A percentile compares a stretch with the other conserved stretches of the same genome.
Evolutionary conservation across 2,329 filamentous ascomycete species (phyloP).

Genomic region (Hypoxylon sp.): DNA sequence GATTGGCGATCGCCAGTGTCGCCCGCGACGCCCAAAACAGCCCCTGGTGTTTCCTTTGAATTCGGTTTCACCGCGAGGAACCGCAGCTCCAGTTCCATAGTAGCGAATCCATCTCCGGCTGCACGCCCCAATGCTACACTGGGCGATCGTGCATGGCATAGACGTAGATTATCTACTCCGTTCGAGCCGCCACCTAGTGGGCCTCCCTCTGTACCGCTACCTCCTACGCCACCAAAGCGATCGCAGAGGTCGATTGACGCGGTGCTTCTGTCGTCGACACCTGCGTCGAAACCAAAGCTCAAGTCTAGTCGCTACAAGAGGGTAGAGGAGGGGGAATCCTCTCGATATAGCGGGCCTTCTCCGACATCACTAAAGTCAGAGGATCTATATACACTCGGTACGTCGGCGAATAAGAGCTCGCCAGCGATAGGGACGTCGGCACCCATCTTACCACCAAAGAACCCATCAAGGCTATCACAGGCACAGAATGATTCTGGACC

Average conservation of each 20-base stretch:
- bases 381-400: slow-evolving; percentile 22
- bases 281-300: neutral
- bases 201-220: slow-evolving; percentile 45
- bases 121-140: slow-evolving; percentile 38
- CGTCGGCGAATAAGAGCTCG: slow-evolving; percentile 25
- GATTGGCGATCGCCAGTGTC: slow-evolving; percentile 41
- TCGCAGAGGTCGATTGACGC: slow-evolving; percentile 42
- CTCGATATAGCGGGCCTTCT: neutral
- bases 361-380: neutral
- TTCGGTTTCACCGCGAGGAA: slow-evolving; percentile 26
- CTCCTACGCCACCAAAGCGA: slow-evolving; percentile 44
- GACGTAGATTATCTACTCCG: slow-evolving; percentile 47
- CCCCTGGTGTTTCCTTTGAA: slow-evolving; percentile 11
- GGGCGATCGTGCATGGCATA: slow-evolving; percentile 52
- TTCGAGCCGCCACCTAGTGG: slow-evolving; percentile 45
- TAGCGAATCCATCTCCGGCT: slow-evolving; percentile 34
- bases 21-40: slow-evolving; percentile 4
- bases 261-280: slow-evolving; percentile 11
- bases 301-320: neutral
- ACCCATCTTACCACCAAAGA: slow-evolving; percentile 8
- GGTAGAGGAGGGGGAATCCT: neutral
- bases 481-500: neutral
- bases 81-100: neutral
- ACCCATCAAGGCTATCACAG: slow-evolving; percentile 18
- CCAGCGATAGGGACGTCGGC: slow-evolving; percentile 10